Base-by-base conservation (phyloP, 371 early-diverging fungal genomes). In the Circinella minor region DNA sequence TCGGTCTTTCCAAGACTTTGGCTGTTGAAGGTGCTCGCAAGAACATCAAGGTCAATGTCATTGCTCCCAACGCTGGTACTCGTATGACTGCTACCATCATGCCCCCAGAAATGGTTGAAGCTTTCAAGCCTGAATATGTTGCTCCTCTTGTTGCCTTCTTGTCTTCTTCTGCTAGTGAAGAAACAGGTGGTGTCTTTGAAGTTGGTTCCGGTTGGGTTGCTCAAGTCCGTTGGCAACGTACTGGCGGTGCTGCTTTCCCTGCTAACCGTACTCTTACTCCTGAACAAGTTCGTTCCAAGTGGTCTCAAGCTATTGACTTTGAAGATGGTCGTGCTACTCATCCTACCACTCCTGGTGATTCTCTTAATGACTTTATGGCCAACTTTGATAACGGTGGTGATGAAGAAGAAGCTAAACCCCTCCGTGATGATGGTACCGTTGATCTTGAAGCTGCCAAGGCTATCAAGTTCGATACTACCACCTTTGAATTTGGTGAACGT, bases 41-140 rank as follows among this genome's bases (percentile, higher is more conserved):
- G 84, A 96, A 96, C 81, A 95, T 98, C 60, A 80, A 87, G 72
- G 75, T 78, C 79, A 99, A 99, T 84, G 93, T 94, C 70, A 96
- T 99, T 82, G 99, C 98, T 47, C 99, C 99, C 66, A 91, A 96
- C 74, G 99, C 99, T 46, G 98, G 96, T 47, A 95, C 97, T n/a
- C 91, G 97, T 71, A 97, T 99, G 96, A 98, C 98, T 17, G 99
- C 95, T 73, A 94, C 96, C 61, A 90, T 97, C 63, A 90, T 98
- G 91, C 98, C 98, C 62, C 93, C 95, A 60, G 98, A 97, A 64
- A 90, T 98, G 82, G 89, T 98, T 46, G 93, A 91, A n/a, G 91
- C 92, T 17, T 88, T 99, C 71, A 98, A 98, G 87, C 99, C 99
- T 72, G 97, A 98, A 73, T 96, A 93, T 84, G 93, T 98, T 68